phyloP scores from a whole-genome alignment of 768 basidiomycete species.

The Wakefieldia striispora region DNA sequence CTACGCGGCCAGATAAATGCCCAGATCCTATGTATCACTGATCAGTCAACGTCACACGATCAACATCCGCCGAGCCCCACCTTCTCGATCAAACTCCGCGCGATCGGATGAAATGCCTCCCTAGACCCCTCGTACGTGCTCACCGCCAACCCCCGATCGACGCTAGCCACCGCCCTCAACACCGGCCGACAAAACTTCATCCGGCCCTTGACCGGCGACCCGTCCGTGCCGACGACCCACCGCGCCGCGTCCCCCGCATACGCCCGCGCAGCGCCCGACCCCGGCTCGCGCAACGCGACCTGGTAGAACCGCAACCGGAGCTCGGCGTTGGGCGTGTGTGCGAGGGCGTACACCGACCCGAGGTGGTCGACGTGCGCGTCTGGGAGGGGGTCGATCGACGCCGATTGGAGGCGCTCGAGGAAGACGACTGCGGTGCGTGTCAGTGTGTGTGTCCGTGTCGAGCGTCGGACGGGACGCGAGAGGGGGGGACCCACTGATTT shows the following conservation, averaged over 20 bases:
- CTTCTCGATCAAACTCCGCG: slow-evolving; percentile 72
- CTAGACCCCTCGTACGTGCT: slow-evolving; percentile 47
- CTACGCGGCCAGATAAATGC: not conserved
- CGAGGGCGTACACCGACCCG: slow-evolving; percentile 47
- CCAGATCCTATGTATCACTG: slow-evolving; percentile 10
- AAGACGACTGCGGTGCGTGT: slow-evolving; percentile 59
- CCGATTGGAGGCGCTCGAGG: slow-evolving; percentile 69
- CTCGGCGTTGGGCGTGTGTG: slow-evolving; percentile 64
- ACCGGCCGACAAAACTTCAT: slow-evolving; percentile 84
- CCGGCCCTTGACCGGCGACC: slow-evolving; percentile 63
- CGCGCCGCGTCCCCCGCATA: slow-evolving; percentile 54
- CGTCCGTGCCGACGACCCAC: slow-evolving; percentile 66
- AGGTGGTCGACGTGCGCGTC: slow-evolving; percentile 56
- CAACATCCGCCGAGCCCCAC: slow-evolving; percentile 35
- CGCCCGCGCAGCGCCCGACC: slow-evolving; percentile 44
- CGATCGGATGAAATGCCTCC: slow-evolving; percentile 72
- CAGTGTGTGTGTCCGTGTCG: not conserved
- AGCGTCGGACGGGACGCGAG: not conserved
- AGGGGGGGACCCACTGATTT: slow-evolving; percentile 50
- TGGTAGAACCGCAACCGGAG: slow-evolving; percentile 77
- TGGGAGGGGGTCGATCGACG: slow-evolving; percentile 53
- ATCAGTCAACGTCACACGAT: not conserved
- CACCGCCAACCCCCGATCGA: slow-evolving; percentile 52
- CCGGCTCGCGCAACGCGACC: slow-evolving; percentile 55
- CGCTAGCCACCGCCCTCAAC: slow-evolving; percentile 53